A percentile compares a stretch with the other conserved stretches of the same genome.
These are phyloP conservation scores for Flaveria floridana DNA, from an alignment of 140 eudicot species.

Conservation along the genomic window DNA sequence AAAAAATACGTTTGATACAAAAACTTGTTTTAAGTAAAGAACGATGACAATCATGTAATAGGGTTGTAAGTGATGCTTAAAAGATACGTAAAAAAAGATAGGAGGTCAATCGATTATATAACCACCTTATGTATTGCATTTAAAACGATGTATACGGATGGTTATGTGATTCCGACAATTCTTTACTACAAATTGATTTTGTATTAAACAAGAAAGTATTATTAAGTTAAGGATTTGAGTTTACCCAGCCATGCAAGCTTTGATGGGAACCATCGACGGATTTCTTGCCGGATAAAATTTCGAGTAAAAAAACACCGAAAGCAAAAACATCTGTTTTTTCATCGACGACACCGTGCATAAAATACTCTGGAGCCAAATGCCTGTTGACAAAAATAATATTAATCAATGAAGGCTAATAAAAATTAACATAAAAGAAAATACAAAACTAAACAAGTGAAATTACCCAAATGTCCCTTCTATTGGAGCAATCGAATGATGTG, in stretches of 20 bases:
- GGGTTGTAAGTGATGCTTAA: too few relatives aligned
- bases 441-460: not conserved
- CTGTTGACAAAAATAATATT: slow-evolving; percentile 31
- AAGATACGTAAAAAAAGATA: not conserved
- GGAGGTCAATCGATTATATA: too few relatives aligned
- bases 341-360: slow-evolving; percentile 92
- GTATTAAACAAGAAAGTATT: not conserved
- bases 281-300: slow-evolving; percentile 74
- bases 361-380: slow-evolving; percentile 94
- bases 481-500: slow-evolving; percentile 92
- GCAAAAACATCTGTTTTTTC: slow-evolving; percentile 97
- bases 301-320: slow-evolving; percentile 80
- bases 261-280: slow-evolving; percentile 86
- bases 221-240: not conserved
- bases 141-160: not conserved
- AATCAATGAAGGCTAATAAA: not conserved
- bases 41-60: too few relatives aligned
- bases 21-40: too few relatives aligned
- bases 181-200: too few relatives aligned
- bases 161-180: not conserved
- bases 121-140: too few relatives aligned
- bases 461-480: slow-evolving; percentile 99
- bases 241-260: slow-evolving; percentile 95
- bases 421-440: not conserved
- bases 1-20: too few relatives aligned